These are phyloP conservation scores for Kwoniella dejecticola DNA, from an alignment of 768 basidiomycete genomes.

Conservation along the genomic window DNA sequence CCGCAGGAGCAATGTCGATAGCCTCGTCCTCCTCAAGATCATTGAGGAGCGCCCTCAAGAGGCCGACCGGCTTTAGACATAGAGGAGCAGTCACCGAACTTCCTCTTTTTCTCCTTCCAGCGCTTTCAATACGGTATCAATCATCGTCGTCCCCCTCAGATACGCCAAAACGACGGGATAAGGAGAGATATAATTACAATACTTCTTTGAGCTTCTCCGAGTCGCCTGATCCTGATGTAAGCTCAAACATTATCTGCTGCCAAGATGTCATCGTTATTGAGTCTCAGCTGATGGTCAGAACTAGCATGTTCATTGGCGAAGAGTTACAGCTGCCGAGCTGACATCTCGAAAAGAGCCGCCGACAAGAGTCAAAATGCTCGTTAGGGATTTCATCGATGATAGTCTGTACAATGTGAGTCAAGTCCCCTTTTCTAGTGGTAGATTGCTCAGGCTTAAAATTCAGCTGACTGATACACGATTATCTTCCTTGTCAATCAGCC, in stretches of 20 bases:
- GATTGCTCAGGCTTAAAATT: background rate
- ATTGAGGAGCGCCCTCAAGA: background rate
- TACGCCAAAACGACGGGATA: conserved; percentile 9
- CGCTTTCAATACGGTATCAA: conserved; percentile 11
- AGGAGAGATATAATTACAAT: conserved; percentile 52
- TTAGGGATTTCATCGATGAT: conserved; percentile 95
- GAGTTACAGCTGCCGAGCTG: conserved; percentile 51
- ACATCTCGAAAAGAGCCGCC: conserved; percentile 62
- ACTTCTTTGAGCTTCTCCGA: conserved; percentile 46
- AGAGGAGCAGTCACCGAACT: too few relatives aligned
- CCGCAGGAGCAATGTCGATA: conserved; percentile 1
- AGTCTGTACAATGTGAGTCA: conserved; percentile 75
- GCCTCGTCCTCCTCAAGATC: conserved; percentile 16
- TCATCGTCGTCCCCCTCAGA: conserved; percentile 3
- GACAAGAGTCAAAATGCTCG: conserved; percentile 83
- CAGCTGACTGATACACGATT: conserved; percentile 7
- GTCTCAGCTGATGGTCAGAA: background rate
- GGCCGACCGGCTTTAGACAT: too few relatives aligned
- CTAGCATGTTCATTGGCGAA: conserved; percentile 46
- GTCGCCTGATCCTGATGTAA: conserved; percentile 52
- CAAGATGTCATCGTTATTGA: background rate
- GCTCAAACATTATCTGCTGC: conserved; percentile 3
- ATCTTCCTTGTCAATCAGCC: conserved; percentile 57
- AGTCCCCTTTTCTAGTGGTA: background rate
- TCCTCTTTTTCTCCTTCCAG: conserved; percentile 10